Evolutionary conservation across 345 rosid species (phyloP).

Genomic region (Arabidopsis thaliana): TAIR10.1 NC_003075.7:8148501-8149000

Average conservation of each 20-base stretch:
- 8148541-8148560: too few relatives aligned
- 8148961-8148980: constrained; percentile 55
- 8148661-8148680: constrained; percentile 46
- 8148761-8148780: constrained; percentile 61
- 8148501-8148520: too few relatives aligned
- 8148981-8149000: constrained; percentile 64
- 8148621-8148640: constrained; percentile 48
- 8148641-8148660: constrained; percentile 53
- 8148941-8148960: constrained; percentile 66
- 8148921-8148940: constrained; percentile 51
- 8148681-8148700: constrained; percentile 43
- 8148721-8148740: constrained; percentile 33
- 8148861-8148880: constrained; percentile 49
- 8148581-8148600: constrained; percentile 51
- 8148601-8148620: constrained; percentile 24
- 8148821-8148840: constrained; percentile 54
- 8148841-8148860: constrained; percentile 53
- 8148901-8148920: constrained; percentile 67
- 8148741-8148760: constrained; percentile 41
- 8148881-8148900: constrained; percentile 47
- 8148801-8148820: constrained; percentile 55
- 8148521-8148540: too few relatives aligned
- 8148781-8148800: constrained; percentile 45
- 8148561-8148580: constrained; percentile 43
- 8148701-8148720: constrained; percentile 41